These are phyloP conservation scores for Madurella fahalii DNA, from an alignment of 2,329 filamentous ascomycete genomes.

Conservation along the genomic window DNA sequence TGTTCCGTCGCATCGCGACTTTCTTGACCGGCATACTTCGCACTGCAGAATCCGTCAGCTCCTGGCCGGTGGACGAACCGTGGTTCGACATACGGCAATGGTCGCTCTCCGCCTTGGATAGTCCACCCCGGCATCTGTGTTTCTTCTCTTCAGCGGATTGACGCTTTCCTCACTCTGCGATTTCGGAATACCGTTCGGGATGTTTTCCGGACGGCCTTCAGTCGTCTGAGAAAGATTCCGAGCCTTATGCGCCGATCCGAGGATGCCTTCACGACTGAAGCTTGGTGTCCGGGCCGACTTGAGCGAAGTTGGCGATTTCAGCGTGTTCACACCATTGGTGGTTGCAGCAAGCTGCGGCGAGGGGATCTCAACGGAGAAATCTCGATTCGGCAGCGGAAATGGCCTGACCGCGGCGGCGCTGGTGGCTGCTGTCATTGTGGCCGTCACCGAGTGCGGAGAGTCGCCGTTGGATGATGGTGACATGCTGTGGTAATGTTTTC, in stretches of 20 bases:
- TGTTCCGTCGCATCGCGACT: conserved; percentile 73
- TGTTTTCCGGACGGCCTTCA: conserved; percentile 42
- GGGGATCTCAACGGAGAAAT: conserved; percentile 49
- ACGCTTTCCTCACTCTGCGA: conserved; percentile 48
- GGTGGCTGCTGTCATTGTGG: conserved; percentile 33
- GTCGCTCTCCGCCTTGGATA: conserved; percentile 62
- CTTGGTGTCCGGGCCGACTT: conserved; percentile 46
- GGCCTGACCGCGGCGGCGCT: conserved; percentile 36
- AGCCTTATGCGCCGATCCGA: conserved; percentile 50
- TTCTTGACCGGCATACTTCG: conserved; percentile 75
- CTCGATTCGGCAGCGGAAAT: conserved; percentile 44
- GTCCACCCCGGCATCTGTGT: conserved; percentile 57
- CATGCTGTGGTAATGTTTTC: conserved; percentile 34
- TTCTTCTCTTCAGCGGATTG: conserved; percentile 58
- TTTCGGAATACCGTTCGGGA: conserved; percentile 45
- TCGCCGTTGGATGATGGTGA: conserved; percentile 52
- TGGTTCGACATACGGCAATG: conserved; percentile 53
- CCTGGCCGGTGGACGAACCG: conserved; percentile 4
- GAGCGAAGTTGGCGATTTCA: conserved; percentile 50
- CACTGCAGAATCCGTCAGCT: conserved; percentile 48
- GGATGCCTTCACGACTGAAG: conserved; percentile 53
- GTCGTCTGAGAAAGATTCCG: conserved; percentile 54
- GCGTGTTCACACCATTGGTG: conserved; percentile 37
- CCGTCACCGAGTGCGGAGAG: conserved; percentile 44
- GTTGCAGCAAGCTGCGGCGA: conserved; percentile 41